phyloP scores from a whole-genome alignment of 148 eudicot genomes.

The Suaeda aralocaspica region DNA sequence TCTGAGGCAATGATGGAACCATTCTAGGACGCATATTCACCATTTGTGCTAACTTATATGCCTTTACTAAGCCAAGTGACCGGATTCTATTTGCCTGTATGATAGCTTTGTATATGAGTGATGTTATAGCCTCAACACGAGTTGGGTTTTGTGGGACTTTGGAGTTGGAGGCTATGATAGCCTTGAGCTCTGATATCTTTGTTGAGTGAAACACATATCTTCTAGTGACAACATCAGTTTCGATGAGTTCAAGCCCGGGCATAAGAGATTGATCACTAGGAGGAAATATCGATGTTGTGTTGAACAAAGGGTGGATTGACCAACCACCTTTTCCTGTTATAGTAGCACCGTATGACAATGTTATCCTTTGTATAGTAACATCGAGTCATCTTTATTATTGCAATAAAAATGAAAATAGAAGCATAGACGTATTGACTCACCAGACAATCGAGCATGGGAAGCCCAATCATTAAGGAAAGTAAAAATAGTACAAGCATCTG shows the following conservation, averaged over 20 bases:
- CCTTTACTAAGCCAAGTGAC: neutral
- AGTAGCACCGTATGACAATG: neutral
- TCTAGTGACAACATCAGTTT: slow-evolving; percentile 3
- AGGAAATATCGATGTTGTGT: slow-evolving; percentile 8
- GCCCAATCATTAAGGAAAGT: slow-evolving; percentile 36
- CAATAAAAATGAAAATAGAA: neutral
- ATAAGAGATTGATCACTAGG: neutral
- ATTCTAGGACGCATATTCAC: slow-evolving; percentile 2
- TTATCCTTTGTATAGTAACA: neutral
- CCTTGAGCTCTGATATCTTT: slow-evolving; percentile 5
- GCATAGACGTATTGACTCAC: too few relatives aligned
- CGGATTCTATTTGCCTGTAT: slow-evolving; percentile 4
- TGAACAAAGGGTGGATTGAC: slow-evolving; percentile 3
- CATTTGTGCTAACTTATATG: neutral
- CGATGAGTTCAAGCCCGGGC: neutral
- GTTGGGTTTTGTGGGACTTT: neutral
- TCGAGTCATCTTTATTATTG: too few relatives aligned
- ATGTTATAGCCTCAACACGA: slow-evolving; percentile 3
- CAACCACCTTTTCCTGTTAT: neutral
- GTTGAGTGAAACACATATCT: slow-evolving; percentile 1
- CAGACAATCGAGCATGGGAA: slow-evolving; percentile 3
- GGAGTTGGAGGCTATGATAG: neutral
- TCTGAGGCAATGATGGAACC: neutral
- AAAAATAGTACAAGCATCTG: slow-evolving; percentile 20
- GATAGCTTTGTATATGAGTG: neutral